Base-by-base conservation (phyloP, 2,329 filamentous ascomycete genomes). In the Aspergillus quadricinctus region DNA sequence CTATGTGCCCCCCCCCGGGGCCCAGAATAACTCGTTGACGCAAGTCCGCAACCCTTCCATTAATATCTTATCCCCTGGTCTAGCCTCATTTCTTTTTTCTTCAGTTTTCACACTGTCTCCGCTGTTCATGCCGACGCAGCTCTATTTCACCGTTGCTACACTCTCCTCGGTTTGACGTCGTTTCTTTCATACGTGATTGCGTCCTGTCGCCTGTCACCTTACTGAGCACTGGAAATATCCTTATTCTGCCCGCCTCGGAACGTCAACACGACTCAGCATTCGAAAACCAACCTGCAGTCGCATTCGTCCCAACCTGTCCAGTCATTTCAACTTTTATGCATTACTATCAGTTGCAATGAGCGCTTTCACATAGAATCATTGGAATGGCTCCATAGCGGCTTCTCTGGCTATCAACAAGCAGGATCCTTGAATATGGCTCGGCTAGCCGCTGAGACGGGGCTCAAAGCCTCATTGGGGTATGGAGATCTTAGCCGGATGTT, bases 391-490 rank as follows among this genome's bases (percentile, higher is more conserved):
- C 41, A 50, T 59, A 49, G 62, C 64, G 63, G 53, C 50, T 52
- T 54, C 52, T 17, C 29, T 35, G 53, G 49, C 25, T 55, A 28
- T 35, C 43, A 21, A 46, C 45, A 31, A 52, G 55, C 58, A 53
- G 58, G 55, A 58, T 54, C 58, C 57, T 54, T 57, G 56, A 61
- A 55, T 40, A 72, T 72, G 68, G 55, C 64, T 55, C 58, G 56
- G 55, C 58, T 72, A 53, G 65, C 69, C 48, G 57, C 63, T 45
- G 70, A 72, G 52, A 64, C 62, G 14, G 65, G 67, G 57, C 64
- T 72, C 21, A 69, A 65, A 62, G 64, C 68, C 60, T 67, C 63
- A 55, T 55, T 73, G 58, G 70, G 70, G 71, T 73, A 64, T 58
- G 64, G 65, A 43, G 21, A 41, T 31, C 17, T n/a, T 51, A 19